A percentile compares a stretch with the other conserved stretches of the same genome.
Conservation (phyloP, 2,329 filamentous ascomycete genomes). For the Pseudogymnoascus sp. region DNA sequence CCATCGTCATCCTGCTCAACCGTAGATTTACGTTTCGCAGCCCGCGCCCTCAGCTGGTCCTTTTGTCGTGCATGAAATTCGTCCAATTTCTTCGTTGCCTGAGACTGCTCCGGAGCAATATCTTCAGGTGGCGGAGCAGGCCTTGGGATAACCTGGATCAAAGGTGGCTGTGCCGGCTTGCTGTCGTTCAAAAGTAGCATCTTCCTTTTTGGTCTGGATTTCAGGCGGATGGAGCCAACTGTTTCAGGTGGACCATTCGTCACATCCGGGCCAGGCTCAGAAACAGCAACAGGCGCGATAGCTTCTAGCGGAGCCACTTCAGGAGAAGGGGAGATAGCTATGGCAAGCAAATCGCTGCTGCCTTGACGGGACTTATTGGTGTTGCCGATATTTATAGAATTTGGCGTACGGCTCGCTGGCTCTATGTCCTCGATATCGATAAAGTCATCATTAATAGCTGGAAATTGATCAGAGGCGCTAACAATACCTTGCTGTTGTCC, state of each 20-base stretch:
- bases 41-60: neutral
- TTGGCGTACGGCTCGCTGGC: neutral
- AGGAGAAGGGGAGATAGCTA: neutral
- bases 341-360: neutral
- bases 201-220: conserved; percentile 11
- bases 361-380: neutral
- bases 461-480: neutral
- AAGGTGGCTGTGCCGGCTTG: neutral
- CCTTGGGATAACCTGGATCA: neutral
- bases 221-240: conserved; percentile 7
- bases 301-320: neutral
- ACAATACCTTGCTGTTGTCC: neutral
- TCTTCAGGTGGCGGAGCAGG: neutral
- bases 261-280: no score
- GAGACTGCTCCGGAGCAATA: neutral
- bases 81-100: conserved; percentile 8
- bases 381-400: neutral
- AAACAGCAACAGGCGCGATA: neutral
- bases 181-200: conserved; percentile 1
- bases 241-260: neutral
- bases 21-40: neutral
- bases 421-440: conserved; percentile 6
- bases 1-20: neutral
- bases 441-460: conserved; percentile 1
- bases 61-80: neutral